phyloP scores from a whole-genome alignment of 768 basidiomycete species.

The Xerocomellus amylosporus region DNA sequence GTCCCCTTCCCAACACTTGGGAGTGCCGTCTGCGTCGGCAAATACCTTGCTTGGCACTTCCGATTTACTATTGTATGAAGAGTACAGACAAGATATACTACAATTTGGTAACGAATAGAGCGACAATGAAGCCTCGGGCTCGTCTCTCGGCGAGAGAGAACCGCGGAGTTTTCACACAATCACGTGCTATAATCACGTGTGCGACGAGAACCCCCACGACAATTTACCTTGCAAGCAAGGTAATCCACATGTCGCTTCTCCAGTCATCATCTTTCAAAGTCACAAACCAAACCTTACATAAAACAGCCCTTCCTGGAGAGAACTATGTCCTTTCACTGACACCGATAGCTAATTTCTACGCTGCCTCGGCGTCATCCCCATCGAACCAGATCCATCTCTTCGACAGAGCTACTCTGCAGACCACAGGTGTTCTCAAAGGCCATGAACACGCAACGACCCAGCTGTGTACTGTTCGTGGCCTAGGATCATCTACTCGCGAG shows the following conservation, averaged over 20 bases:
- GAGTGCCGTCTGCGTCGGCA: too few species aligned
- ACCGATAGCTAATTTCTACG: constrained; percentile 50
- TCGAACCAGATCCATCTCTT: constrained; percentile 63
- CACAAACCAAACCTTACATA: constrained; percentile 26
- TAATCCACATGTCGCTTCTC: constrained; percentile 23
- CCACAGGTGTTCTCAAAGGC: constrained; percentile 48
- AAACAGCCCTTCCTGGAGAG: constrained; percentile 37
- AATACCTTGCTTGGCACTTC: too few species aligned
- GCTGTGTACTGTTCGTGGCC: constrained; percentile 42
- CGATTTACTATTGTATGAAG: too few species aligned
- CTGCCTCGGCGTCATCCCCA: constrained; percentile 59
- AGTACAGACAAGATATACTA: too few species aligned
- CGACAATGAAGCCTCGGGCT: too few species aligned
- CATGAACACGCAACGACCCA: constrained; percentile 59
- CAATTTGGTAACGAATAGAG: too few species aligned
- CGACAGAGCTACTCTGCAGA: constrained; percentile 54
- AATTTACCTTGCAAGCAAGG: too few species aligned
- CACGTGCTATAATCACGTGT: too few species aligned
- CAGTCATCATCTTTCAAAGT: constrained; percentile 21
- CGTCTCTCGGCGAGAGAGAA: too few species aligned
- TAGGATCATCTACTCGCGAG: constrained; percentile 42
- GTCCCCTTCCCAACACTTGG: neutral
- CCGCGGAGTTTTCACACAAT: too few species aligned
- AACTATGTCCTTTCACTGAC: constrained; percentile 65
- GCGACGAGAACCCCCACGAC: too few species aligned